A percentile compares a stretch with the other conserved stretches of the same genome.
Conservation (phyloP, 2,329 filamentous ascomycete genomes). For the Epichloe hybrida region DNA sequence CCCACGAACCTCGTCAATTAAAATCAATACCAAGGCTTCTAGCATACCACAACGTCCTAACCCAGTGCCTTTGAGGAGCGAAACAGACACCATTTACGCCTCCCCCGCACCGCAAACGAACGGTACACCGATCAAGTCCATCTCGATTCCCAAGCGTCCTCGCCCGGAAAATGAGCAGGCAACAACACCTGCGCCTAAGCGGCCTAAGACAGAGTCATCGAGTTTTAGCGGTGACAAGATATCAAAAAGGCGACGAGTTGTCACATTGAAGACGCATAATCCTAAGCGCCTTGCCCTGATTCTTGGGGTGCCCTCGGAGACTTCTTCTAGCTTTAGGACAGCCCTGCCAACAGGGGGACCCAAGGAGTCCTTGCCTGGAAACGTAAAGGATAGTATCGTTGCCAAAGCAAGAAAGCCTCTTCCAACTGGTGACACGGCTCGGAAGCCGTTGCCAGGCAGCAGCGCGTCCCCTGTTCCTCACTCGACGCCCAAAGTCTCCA, state of each 20-base stretch:
- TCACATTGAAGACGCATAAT: slow-evolving; percentile 23
- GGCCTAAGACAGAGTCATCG: slow-evolving; percentile 19
- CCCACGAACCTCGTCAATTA: slow-evolving; percentile 24
- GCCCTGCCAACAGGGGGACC: slow-evolving; percentile 19
- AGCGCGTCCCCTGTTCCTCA: slow-evolving; percentile 12
- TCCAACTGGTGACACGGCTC: slow-evolving; percentile 15
- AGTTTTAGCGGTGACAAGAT: slow-evolving; percentile 10
- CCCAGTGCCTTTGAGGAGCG: not conserved
- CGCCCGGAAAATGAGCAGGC: slow-evolving; percentile 22
- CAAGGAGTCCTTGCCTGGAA: slow-evolving; percentile 13
- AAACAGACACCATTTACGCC: slow-evolving; percentile 2
- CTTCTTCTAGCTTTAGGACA: slow-evolving; percentile 14
- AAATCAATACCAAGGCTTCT: slow-evolving; percentile 22
- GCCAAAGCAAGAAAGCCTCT: slow-evolving; percentile 25
- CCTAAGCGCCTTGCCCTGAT: slow-evolving; percentile 21
- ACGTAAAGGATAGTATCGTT: slow-evolving; percentile 17
- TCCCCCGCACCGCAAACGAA: slow-evolving; percentile 2
- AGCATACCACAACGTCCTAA: slow-evolving; percentile 10
- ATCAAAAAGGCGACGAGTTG: slow-evolving; percentile 20
- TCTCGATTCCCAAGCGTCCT: slow-evolving; percentile 20
- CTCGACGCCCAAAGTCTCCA: slow-evolving; percentile 15
- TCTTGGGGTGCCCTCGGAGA: slow-evolving; percentile 15
- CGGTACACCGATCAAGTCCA: slow-evolving; percentile 7
- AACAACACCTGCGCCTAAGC: slow-evolving; percentile 23
- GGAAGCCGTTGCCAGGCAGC: slow-evolving; percentile 21